Base-by-base conservation (phyloP, 257 asterid species). In the Forsythia viridissima region DNA sequence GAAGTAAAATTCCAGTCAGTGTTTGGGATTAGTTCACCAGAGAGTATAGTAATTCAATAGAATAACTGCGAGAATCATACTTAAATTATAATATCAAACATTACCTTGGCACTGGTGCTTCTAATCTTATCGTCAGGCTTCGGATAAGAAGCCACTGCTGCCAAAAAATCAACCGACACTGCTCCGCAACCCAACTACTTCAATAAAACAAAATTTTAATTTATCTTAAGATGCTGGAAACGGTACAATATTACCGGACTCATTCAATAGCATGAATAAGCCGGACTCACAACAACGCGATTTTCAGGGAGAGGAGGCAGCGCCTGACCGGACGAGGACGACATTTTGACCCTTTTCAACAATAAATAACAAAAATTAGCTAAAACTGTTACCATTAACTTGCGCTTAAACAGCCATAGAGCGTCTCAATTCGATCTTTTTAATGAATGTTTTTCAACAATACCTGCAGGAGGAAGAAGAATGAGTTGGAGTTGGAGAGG, bases 91-190 rank as follows among this genome's bases (percentile, higher is more conserved):
- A n/a, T 57, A 8, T 46, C 13, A 42, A 21, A 59, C n/a, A 37
- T 37, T 70, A 95, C 99, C 98, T 87, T 85, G 66, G 91, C 74
- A 80, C 93, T 88, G 72, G 96, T 93, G 92, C 92, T 92, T 74
- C 99, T 88, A 70, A 80, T 91, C 84, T 93, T 96, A 77, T 96
- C 98, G 78, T 96, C 98, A 61, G 99, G 99, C 34, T 86, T 87
- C 11, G 99, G 99, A 85, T 86, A 96, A 87, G 98, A 86, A 81
- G 91, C 96, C 79, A 96, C 97, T 3, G 92, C 88, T 69, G 99
- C 97, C 82, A 93, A 82, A 74, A 80, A 93, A 82, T 96, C 98
- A 71, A 96, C 83, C 52, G 83, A 5, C 66, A 67, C 91, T 5
- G 80, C 69, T 69, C 99, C 99, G 67, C 94, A 87, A 76, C 97